Evolutionary conservation across 768 basidiomycete genomes (phyloP), one percentile per base, ranked within the genome.

Genomic region (Sarcodon aspratus): DNA sequence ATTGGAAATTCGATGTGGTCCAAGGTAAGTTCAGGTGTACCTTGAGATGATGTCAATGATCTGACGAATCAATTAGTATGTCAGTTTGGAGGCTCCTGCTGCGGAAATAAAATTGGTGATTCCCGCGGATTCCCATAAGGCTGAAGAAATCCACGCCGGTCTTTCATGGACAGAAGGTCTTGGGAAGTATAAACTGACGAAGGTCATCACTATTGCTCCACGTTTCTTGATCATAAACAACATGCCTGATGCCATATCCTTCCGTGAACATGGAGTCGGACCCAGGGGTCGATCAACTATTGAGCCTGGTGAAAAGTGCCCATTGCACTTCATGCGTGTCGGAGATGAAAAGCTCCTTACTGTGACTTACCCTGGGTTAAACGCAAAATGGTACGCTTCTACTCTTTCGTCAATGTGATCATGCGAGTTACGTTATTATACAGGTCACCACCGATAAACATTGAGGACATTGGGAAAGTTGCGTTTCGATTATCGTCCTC

Each of bases 121-220:
- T 37, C 71, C 80, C 2, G 81, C 84, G 8, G 66, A 75, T 38
- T 69, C 68, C 32, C 80, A 80, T 47, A 79, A 71, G 53, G 66
- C 73, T 2, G 80, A 86, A 44, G 79, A 83, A 60, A 73, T 82
- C 47, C 87, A 93, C 60, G 64, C 89, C 43, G 96, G 95, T 1
- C 57, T 99, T 36, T 94, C 92, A 5, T 98, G 94, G 79, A 74
- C 78, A 13, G 93, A 95, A 64, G 96, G 94, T 1, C 69, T 83
- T n/a, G 96, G 96, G 34, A 97, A 96, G 71, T 98, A 97, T 64
- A 97, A 97, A 61, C 69, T 98, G 33, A 85, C 85, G 27, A 98
- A 97, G 67, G 84, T 97, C 55, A 82, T 99, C 54, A 94, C 88
- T 0, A 68, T 98, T 35, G 73, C 87, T 7, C 96, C 96, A 27